Evolutionary conservation across 495 filamentous ascomycete species (phyloP).

Genomic region (Cercophora samala): DNA sequence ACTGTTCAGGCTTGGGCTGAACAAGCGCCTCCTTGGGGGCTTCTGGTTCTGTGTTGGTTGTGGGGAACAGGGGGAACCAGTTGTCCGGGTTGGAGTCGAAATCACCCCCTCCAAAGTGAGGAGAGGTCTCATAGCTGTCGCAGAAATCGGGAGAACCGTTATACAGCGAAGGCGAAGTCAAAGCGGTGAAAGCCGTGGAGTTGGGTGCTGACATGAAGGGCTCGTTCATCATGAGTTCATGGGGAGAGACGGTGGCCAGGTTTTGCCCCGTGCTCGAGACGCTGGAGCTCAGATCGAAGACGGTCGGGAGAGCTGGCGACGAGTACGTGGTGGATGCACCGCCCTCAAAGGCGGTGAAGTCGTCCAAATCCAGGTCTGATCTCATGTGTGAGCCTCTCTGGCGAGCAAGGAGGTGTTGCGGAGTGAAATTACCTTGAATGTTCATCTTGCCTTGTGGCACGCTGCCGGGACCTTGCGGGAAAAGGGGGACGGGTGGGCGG

Average conservation of each 20-base stretch:
- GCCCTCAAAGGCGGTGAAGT: constrained; percentile 52
- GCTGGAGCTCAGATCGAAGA: constrained; percentile 45
- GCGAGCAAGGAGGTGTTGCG: constrained; percentile 12
- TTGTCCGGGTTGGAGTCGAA: constrained; percentile 41
- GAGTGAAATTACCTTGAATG: constrained; percentile 39
- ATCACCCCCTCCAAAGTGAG: constrained; percentile 55
- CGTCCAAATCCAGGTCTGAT: constrained; percentile 50
- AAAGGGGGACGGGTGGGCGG: constrained; percentile 53
- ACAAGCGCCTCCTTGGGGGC: constrained; percentile 6
- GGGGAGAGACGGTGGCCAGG: constrained; percentile 77
- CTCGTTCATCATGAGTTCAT: constrained; percentile 70
- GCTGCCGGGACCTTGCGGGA: constrained; percentile 47
- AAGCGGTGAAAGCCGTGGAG: constrained; percentile 75
- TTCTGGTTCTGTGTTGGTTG: constrained; percentile 33
- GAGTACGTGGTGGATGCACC: constrained; percentile 49
- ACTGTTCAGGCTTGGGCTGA: constrained; percentile 37
- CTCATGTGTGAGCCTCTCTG: constrained; percentile 40
- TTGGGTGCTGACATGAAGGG: constrained; percentile 70
- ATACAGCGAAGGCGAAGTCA: constrained; percentile 77
- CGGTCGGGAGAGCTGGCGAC: constrained; percentile 48
- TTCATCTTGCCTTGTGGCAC: constrained; percentile 47
- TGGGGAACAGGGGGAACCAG: constrained; percentile 71
- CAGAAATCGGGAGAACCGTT: constrained; percentile 67
- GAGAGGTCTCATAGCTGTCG: constrained; percentile 74
- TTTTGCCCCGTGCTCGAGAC: constrained; percentile 44